Percentiles rank a stretch among this genome's conserved stretches.
phyloP scores from a whole-genome alignment of 768 basidiomycete species.

The Leccinum disarticulatum region DNA sequence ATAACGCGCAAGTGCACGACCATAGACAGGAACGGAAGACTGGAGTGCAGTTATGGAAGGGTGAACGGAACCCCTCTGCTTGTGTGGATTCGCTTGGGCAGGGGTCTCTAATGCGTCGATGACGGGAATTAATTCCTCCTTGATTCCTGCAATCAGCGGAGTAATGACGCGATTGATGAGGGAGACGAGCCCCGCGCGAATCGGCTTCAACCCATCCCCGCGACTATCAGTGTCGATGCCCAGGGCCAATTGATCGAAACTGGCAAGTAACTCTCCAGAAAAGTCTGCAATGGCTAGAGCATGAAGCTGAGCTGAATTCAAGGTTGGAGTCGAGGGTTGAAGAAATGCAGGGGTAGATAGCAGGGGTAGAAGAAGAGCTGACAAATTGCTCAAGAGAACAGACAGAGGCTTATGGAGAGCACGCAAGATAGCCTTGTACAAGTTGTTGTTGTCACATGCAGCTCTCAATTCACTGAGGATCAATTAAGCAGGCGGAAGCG shows the following conservation, averaged over 20 bases:
- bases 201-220: constrained; percentile 65
- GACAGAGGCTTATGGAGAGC: constrained; percentile 76
- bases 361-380: constrained; percentile 63
- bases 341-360: constrained; percentile 65
- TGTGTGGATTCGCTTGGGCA: constrained; percentile 25
- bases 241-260: constrained; percentile 64
- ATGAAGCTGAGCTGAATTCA: constrained; percentile 69
- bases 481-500: constrained; percentile 14
- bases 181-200: constrained; percentile 71
- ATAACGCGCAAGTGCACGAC: constrained; percentile 55
- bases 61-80: constrained; percentile 36
- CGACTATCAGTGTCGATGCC: constrained; percentile 61
- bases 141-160: constrained; percentile 62
- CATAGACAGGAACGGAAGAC: constrained; percentile 59
- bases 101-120: constrained; percentile 62
- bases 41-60: constrained; percentile 62
- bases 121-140: constrained; percentile 57
- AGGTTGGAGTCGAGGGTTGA: constrained; percentile 47
- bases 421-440: constrained; percentile 69
- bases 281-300: constrained; percentile 68
- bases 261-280: constrained; percentile 70
- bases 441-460: constrained; percentile 58
- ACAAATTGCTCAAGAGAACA: constrained; percentile 69
- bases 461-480: constrained; percentile 64
- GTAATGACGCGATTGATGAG: constrained; percentile 64